Percentiles rank a stretch among this genome's conserved stretches.
These are phyloP conservation scores for Amoeboaphelidium occidentale DNA, from an alignment of 371 early-diverging fungal genomes.

Conservation along the genomic window DNA sequence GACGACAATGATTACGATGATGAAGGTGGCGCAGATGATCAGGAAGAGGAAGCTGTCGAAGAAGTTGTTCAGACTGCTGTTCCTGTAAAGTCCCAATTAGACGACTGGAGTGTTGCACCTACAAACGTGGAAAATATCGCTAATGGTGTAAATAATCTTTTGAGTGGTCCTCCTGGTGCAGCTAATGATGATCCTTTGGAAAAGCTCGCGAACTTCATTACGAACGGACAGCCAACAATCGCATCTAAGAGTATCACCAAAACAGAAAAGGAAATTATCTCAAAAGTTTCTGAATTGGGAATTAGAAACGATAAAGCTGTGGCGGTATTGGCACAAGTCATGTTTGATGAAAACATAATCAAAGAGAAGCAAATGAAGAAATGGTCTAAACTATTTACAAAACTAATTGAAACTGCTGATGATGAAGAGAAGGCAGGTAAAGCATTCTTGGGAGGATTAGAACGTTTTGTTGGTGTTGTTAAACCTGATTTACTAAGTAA, in stretches of 20 bases:
- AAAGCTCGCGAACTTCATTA: no score
- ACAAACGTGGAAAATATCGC: constrained; percentile 52
- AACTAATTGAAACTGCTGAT: constrained; percentile 40
- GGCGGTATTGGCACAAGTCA: constrained; percentile 14
- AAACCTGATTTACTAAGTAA: constrained; percentile 41
- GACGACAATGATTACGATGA: constrained; percentile 15
- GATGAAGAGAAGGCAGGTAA: constrained; percentile 58
- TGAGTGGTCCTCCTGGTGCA: constrained; percentile 14
- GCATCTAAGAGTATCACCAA: no score
- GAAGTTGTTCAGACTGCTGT: constrained; percentile 24
- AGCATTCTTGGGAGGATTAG: constrained; percentile 71
- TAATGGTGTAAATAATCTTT: constrained; percentile 39
- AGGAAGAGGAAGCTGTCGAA: constrained; percentile 8
- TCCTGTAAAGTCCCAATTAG: constrained; percentile 17
- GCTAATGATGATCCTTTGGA: constrained; percentile 18
- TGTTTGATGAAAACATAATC: constrained; percentile 15
- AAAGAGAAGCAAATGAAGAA: constrained; percentile 11
- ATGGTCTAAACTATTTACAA: constrained; percentile 31
- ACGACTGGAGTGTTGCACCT: constrained; percentile 57
- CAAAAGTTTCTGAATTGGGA: not conserved
- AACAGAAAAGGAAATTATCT: no score
- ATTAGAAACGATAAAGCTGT: constrained; percentile 10
- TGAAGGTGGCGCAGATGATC: constrained; percentile 7
- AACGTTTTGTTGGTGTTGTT: constrained; percentile 46
- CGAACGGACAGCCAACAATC: no score